Base-by-base conservation (phyloP, 2,329 filamentous ascomycete species). In the Ramularia endophylla region DNA sequence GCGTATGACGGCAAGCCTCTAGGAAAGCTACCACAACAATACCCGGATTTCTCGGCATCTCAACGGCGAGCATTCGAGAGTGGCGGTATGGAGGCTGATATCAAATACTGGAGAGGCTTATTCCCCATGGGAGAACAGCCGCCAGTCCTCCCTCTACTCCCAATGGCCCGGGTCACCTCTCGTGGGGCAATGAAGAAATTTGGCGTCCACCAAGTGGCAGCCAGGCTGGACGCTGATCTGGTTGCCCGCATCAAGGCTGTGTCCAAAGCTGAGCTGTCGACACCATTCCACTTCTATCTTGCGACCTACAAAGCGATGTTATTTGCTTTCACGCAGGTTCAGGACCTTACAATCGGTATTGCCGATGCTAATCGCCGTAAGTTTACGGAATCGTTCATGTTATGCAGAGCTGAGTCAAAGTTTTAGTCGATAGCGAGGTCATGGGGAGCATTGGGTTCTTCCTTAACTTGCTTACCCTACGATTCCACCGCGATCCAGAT, bases 261-360 rank as follows among this genome's bases (percentile, higher is more conserved):
- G 12, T 16, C 13, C 33, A 16, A 20, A 19, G n/a, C 33, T 6
- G 6, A 25, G 22, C 22, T 6, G 11, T 25, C 22, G 11, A 39
- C 25, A 7, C 25, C 37, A 11, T 62, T 64, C 41, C 61, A 66
- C 34, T 61, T 66, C 48, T 56, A 63, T 46, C 52, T 69, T 2
- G 53, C 59, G 2, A 54, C 49, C 1, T 55, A 67, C 37, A 38
- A 58, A 11, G 43, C 52, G 0, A 30, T 67, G 3, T 48, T 67
- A 0, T 46, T 40, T 17, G 47, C 52, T 3, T 49, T 58, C 12
- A 17, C 50, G 0, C 50, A 55, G 2, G 37, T 33, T 0, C 45
- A 57, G 0, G 61, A 68, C 8, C 8, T 69, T 3, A 59, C 48
- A 30, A 65, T 70, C 28, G 66, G 65, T n/a, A 55, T 70, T n/a